Percentiles rank a stretch among this genome's conserved stretches.
Conservation (phyloP, 441 rosid species). For the Biscutella auriculata region DNA sequence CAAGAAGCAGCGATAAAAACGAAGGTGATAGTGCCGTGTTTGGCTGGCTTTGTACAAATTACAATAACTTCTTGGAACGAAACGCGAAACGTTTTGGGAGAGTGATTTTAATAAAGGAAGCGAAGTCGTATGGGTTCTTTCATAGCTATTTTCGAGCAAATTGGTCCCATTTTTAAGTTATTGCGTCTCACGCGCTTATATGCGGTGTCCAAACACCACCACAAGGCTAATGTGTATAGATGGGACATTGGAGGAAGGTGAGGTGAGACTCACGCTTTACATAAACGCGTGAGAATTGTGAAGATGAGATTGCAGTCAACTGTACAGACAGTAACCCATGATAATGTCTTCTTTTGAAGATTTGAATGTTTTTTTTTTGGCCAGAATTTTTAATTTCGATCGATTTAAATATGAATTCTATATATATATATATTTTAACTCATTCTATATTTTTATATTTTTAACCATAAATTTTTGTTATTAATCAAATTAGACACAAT, state of each 20-base stretch:
- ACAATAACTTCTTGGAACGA: neutral
- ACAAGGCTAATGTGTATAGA: neutral
- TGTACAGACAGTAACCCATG: constrained; percentile 11
- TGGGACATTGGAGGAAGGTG: neutral
- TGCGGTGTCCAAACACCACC: neutral
- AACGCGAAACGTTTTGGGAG: constrained; percentile 9
- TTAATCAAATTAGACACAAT: too few species aligned
- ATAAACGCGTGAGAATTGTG: neutral
- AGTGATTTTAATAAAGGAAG: constrained; percentile 20
- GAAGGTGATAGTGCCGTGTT: constrained; percentile 1
- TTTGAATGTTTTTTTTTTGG: too few species aligned
- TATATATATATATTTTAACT: too few species aligned
- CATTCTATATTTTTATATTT: too few species aligned
- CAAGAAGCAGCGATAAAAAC: constrained; percentile 3
- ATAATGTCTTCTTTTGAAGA: constrained; percentile 15
- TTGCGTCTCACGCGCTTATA: neutral
- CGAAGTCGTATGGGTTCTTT: constrained; percentile 5
- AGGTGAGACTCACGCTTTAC: neutral
- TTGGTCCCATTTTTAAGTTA: neutral
- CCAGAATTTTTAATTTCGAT: too few species aligned
- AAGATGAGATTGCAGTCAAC: too few species aligned
- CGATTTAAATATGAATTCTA: too few species aligned
- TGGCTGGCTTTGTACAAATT: neutral
- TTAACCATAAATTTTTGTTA: too few species aligned
- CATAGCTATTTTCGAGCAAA: constrained; percentile 4